These are phyloP conservation scores for Holtermanniella nyarrowii DNA, from an alignment of 768 basidiomycete genomes.

Conservation along the genomic window DNA sequence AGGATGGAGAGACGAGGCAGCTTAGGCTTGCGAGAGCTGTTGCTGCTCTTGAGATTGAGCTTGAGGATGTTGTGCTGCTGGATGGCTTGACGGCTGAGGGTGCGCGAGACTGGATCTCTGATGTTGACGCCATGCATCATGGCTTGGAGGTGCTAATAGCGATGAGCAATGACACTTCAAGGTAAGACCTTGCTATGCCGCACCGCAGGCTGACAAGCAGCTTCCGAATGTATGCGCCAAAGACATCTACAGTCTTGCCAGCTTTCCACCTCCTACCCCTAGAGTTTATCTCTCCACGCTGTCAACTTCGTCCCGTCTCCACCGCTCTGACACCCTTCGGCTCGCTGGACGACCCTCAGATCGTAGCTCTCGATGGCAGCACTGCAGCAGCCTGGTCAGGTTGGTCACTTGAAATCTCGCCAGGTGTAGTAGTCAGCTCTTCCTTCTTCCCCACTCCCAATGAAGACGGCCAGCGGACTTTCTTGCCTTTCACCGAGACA, in stretches of 20 bases:
- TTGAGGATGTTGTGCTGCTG: neutral
- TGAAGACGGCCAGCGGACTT: neutral
- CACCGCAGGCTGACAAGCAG: no score
- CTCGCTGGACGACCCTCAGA: neutral
- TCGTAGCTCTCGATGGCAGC: neutral
- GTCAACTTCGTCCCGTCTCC: neutral
- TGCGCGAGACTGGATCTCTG: neutral
- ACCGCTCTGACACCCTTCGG: neutral
- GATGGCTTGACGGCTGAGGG: neutral
- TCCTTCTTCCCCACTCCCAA: neutral
- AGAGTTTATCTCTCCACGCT: neutral
- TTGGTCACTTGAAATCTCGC: neutral
- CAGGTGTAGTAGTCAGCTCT: neutral
- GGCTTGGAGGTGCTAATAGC: neutral
- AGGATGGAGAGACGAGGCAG: neutral
- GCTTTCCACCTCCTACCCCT: neutral
- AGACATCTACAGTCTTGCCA: neutral
- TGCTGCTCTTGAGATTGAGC: neutral
- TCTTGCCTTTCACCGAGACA: neutral
- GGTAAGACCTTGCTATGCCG: no score
- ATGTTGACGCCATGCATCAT: neutral
- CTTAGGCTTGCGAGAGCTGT: neutral
- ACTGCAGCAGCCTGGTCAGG: neutral
- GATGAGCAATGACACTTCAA: no score
- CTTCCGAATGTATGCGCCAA: no score